Base-by-base conservation (phyloP, 768 basidiomycete species). In the Trametes punicea region DNA sequence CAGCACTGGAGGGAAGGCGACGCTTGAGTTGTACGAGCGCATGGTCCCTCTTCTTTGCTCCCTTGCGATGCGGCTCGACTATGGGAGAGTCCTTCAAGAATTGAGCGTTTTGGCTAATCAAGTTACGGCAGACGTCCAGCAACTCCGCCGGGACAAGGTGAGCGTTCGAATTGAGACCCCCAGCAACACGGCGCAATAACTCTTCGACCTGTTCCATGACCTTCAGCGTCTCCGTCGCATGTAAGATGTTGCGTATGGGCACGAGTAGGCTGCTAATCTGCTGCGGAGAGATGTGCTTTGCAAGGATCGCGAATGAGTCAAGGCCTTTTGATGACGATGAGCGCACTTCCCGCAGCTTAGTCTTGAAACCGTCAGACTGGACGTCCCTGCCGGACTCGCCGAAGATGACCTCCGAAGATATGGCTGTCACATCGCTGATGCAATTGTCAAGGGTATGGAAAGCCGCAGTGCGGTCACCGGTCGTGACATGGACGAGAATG, bases 341-440 rank as follows among this genome's bases (percentile, higher is more conserved):
- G 29, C 85, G 80, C 26, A 95, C 96, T 73, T 99, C 96, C 20
- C 89, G 81, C 84, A 93, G 90, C 71, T 90, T 94, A 16, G 93
- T 94, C 74, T 87, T 92, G 83, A 96, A 98, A 23, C 87, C 95
- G 63, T 94, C 93, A 3, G 87, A 77, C 55, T 85, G 82, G 0
- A 90, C 85, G 64, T 98, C 92, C 69, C 90, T 90, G 13, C 89
- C 90, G 1, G 95, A 94, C 67, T 94, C 85, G 25, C 96, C 96
- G 62, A 98, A 98, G 49, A 98, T 81, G 48, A 98, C 96, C 66
- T 92, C 93, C 0, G 86, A 84, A 15, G 89, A 86, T 52, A 98
- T 73, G 65, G 88, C 82, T 0, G 90, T 86, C 7, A 94, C 77
- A 62, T 93, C 88, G 41, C 81, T 81, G 18, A 93, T 85, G 60